Base-by-base conservation (phyloP, 2,329 filamentous ascomycete species). In the Rhinocladiella mackenziei region DNA sequence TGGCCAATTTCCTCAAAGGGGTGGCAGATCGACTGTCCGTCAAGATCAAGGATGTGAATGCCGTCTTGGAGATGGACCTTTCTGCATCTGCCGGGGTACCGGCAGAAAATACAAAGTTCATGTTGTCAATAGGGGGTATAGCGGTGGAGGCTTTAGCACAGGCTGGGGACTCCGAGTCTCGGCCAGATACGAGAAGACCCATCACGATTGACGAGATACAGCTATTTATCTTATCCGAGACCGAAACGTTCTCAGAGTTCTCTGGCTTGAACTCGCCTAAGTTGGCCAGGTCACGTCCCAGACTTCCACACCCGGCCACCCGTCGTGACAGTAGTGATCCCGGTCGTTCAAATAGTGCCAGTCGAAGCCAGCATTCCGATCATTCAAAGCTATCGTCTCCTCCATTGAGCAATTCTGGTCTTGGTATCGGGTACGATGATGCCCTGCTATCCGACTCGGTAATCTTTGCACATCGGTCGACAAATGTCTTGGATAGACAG, bases 1-100 rank as follows among this genome's bases (percentile, higher is more conserved):
- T 83, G 31, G 72, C 76, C 13, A 74, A 66, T n/a, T 77, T 80
- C 41, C 58, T 83, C 13, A 74, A 78, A 57, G 77, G 77, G 8
- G 69, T 81, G 14, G 62, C 72, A 32, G 77, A 81, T 56, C 70
- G 78, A 22, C 62, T 81, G 37, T 71, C 76, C 51, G 62, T 82
- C 25, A 69, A 65, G 14, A 63, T 81, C 26, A 70, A 65, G 33
- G 66, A 78, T 50, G 66, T 81, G 34, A 53, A 44, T 28, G 45
- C 48, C 18, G 32, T 51, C 36, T 26, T 54, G 20, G 45, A 54
- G 32, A 38, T 48, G 39, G 45, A 49, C 14, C 36, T 44, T 10
- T 46, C 48, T 13, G 17, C 13, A 7, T 20, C 31, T 13, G 43
- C 26, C 8, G 40, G 22, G n/a, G n/a, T 36, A n/a, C 20, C 43